These are phyloP conservation scores for Asterophora parasitica DNA, from an alignment of 768 basidiomycete genomes.

Conservation along the genomic window DNA sequence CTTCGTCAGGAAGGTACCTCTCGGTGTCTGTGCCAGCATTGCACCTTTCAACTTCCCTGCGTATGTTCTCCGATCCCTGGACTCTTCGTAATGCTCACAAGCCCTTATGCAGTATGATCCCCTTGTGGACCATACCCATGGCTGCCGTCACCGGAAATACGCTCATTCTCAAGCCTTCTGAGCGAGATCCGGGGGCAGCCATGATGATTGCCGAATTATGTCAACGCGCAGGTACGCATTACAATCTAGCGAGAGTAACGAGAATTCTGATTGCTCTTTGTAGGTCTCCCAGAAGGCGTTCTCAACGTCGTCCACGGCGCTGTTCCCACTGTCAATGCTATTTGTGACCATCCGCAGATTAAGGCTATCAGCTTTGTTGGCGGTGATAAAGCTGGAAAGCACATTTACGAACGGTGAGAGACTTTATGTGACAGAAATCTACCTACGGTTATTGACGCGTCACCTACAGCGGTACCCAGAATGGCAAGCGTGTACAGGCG, in stretches of 20 bases:
- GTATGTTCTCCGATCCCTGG: conserved; percentile 34
- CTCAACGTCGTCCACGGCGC: conserved; percentile 91
- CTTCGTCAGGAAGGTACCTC: conserved; percentile 72
- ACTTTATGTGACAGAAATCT: background rate
- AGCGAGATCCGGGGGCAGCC: conserved; percentile 94
- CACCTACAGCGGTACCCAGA: conserved; percentile 60
- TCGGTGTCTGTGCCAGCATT: conserved; percentile 86
- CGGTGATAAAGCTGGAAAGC: conserved; percentile 86
- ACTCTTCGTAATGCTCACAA: background rate
- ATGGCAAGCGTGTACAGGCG: conserved; percentile 83
- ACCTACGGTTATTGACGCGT: conserved; percentile 6
- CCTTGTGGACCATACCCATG: conserved; percentile 93
- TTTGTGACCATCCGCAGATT: conserved; percentile 89
- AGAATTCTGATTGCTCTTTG: background rate
- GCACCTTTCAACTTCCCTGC: conserved; percentile 91
- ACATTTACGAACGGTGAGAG: conserved; percentile 81
- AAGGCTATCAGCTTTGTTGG: conserved; percentile 97
- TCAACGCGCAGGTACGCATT: conserved; percentile 61
- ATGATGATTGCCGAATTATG: conserved; percentile 98
- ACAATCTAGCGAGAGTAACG: no score
- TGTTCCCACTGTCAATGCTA: conserved; percentile 84
- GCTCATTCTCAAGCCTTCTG: conserved; percentile 90
- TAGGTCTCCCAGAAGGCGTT: conserved; percentile 81
- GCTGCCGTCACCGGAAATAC: conserved; percentile 90
- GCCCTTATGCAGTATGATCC: conserved; percentile 70